These are phyloP conservation scores for Chimonanthus praecox DNA, from an alignment of 164 flowering plant genomes.

Conservation along the genomic window DNA sequence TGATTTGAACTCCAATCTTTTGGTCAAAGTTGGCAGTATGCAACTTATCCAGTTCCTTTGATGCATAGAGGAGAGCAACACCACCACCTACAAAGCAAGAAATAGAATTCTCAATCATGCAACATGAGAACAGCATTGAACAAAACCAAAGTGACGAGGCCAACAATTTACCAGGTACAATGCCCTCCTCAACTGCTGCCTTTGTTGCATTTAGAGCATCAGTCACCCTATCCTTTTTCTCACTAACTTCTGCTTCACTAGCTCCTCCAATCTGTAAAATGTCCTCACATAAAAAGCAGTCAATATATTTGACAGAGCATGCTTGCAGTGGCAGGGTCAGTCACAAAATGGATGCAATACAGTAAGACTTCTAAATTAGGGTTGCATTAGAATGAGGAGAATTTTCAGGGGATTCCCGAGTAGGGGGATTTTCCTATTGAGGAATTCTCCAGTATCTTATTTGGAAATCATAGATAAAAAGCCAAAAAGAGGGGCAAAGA, in stretches of 20 bases:
- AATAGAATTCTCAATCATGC: background rate
- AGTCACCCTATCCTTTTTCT: constrained; percentile 91
- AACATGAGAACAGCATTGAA: background rate
- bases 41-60: constrained; percentile 82
- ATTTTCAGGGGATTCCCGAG: no score
- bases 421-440: no score
- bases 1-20: constrained; percentile 96
- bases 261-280: constrained; percentile 88
- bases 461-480: no score
- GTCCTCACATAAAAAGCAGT: background rate
- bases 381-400: no score
- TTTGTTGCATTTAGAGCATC: constrained; percentile 97
- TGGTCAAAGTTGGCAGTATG: constrained; percentile 92
- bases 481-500: no score
- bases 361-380: no score
- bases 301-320: background rate
- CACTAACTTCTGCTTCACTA: constrained; percentile 92
- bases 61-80: constrained; percentile 93
- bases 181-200: constrained; percentile 97
- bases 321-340: background rate
- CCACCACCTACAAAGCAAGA: constrained; percentile 70
- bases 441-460: no score
- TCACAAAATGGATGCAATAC: no score
- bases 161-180: constrained; percentile 59
- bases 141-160: background rate